Evolutionary conservation across 768 basidiomycete species (phyloP), one percentile per base, ranked within the genome.

Genomic region (Daedalea quercina): DNA sequence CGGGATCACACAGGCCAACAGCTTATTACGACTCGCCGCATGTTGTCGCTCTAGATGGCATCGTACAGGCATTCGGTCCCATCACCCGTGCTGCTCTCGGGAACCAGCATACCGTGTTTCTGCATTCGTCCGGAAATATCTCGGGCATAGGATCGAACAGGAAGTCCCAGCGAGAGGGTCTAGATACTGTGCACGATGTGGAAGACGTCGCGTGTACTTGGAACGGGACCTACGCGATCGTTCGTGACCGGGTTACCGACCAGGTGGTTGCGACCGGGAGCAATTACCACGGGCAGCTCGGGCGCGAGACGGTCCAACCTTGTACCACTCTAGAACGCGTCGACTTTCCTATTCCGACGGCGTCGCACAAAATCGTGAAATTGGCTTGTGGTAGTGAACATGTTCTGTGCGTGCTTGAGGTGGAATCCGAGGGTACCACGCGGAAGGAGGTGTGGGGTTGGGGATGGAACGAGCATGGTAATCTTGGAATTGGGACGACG

Each of bases 401-500:
- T 67, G 78, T 90, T 2, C 68, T 96, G 9, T 65, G 60, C 51
- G 47, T 57, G 22, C 47, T 63, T 26, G 40, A 47, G 12, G 20
- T 65, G 2, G 47, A 64, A 0, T 40, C 43, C 25, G 50, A 49
- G 9, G 47, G 25, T 3, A 43, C 24, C 25, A 40, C 22, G 13
- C 26, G 22, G 15, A 15, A 20, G 12, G 76, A 79, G 57, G 77
- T 94, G 0, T 89, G 82, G 80, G 89, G 82, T 0, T 96, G 94
- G 90, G 95, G 95, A 0, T 98, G 95, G 94, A 98, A 97, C 66
- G 95, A 98, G 67, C 95, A 97, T 64, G 95, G 95, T 7, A 98
- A 96, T 67, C 73, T 97, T 24, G 93, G 90, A 0, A 62, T 81
- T 22, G 85, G 83, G 0, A 71, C 75, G 33, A 80, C 79, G 3